Conservation (phyloP, 257 asterid species). For the Euphrasia confusa region DNA sequence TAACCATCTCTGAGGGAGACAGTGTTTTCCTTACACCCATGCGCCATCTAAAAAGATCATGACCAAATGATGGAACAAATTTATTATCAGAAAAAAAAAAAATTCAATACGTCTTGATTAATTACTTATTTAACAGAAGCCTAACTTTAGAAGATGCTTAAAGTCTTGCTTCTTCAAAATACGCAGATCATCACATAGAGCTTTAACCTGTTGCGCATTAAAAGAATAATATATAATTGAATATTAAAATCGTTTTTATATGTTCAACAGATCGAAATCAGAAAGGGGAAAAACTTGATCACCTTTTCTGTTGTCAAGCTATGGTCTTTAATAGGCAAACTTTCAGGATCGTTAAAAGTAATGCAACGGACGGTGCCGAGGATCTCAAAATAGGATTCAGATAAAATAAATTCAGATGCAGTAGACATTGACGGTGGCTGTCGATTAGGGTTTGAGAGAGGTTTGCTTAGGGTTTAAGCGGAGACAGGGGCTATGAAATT, state of each 20-base stretch:
- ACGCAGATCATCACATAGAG: constrained; percentile 79
- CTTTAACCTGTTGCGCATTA: constrained; percentile 50
- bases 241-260: not conserved
- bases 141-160: constrained; percentile 76
- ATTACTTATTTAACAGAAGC: constrained; percentile 5
- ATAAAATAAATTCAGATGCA: constrained; percentile 77
- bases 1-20: constrained; percentile 54
- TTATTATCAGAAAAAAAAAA: not conserved
- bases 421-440: constrained; percentile 26
- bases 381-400: constrained; percentile 61
- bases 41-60: constrained; percentile 62
- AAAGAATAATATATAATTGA: not conserved
- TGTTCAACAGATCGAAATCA: not conserved
- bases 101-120: not conserved
- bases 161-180: constrained; percentile 90
- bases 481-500: not conserved
- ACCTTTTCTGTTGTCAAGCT: constrained; percentile 69
- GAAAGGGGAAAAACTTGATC: not conserved
- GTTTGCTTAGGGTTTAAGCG: too few species aligned
- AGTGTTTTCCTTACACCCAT: constrained; percentile 69
- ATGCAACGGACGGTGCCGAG: constrained; percentile 79
- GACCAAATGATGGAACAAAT: constrained; percentile 13
- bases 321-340: constrained; percentile 65
- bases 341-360: constrained; percentile 57
- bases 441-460: too few species aligned